These are phyloP conservation scores for Sporothrix sp. DNA, from an alignment of 2,329 filamentous ascomycete species.

Conservation along the genomic window DNA sequence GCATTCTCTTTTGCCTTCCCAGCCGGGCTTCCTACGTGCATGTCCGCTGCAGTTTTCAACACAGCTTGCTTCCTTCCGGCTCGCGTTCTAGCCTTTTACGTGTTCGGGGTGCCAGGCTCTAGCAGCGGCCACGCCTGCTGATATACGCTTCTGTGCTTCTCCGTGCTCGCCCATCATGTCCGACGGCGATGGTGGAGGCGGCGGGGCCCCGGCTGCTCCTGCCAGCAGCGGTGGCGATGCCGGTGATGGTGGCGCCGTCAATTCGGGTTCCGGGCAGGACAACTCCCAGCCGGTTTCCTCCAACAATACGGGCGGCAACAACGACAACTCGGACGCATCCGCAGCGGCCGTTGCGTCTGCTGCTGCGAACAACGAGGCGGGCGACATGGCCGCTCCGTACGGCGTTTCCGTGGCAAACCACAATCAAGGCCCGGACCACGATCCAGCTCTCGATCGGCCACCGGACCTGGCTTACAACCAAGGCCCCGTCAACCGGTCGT, in stretches of 20 bases:
- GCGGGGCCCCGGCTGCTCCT: neutral
- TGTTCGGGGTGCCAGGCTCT: neutral
- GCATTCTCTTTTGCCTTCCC: no score
- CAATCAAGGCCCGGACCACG: constrained; percentile 2
- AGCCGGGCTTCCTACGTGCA: no score
- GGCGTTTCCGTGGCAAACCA: neutral
- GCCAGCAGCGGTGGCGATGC: neutral
- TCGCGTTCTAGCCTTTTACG: neutral
- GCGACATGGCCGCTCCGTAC: constrained; percentile 9
- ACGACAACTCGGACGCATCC: neutral
- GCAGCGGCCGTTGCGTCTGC: neutral
- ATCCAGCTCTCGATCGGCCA: constrained; percentile 5
- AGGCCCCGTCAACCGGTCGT: constrained; percentile 16
- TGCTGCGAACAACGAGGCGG: constrained; percentile 1
- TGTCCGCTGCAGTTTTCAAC: no score
- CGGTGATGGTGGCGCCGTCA: neutral
- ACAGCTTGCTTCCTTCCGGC: neutral
- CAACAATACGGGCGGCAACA: neutral
- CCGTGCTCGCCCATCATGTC: constrained; percentile 5
- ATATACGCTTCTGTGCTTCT: neutral
- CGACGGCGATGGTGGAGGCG: constrained; percentile 10
- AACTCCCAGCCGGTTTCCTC: neutral
- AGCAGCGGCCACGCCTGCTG: neutral
- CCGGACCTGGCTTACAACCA: constrained; percentile 12
- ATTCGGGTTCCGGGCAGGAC: neutral